Percentiles rank a stretch among this genome's conserved stretches.
phyloP scores from a whole-genome alignment of 2,329 filamentous ascomycete species.

The Cercospora beticola region DNA sequence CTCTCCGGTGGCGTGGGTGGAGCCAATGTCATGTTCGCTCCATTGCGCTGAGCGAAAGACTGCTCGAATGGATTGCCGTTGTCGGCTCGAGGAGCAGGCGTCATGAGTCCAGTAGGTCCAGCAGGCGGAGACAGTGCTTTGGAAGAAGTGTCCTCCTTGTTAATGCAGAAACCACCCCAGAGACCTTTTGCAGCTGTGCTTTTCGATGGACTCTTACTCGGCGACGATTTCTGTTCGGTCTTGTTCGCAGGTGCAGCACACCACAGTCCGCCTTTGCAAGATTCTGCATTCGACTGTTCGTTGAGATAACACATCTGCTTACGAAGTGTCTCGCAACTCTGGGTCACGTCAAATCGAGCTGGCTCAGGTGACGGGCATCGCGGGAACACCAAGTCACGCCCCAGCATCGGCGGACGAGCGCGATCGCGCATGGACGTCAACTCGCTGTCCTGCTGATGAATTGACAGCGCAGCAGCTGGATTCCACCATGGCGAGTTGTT shows the following conservation, averaged over 20 bases:
- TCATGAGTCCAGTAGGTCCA: conserved; percentile 53
- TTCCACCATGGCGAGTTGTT: conserved; percentile 42
- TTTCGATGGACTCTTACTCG: conserved; percentile 20
- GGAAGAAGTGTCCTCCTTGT: conserved; percentile 37
- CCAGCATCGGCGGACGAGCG: conserved; percentile 81
- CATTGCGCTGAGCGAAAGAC: conserved; percentile 31
- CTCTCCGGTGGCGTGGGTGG: conserved; percentile 32
- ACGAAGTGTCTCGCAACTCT: conserved; percentile 53
- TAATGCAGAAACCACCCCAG: conserved; percentile 71
- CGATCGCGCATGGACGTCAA: conserved; percentile 58
- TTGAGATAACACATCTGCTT: conserved; percentile 52
- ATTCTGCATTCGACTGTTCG: conserved; percentile 46
- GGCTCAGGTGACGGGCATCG: conserved; percentile 78
- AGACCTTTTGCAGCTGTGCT: conserved; percentile 52
- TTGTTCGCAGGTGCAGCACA: conserved; percentile 31
- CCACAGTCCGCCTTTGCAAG: conserved; percentile 59
- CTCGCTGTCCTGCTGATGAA: conserved; percentile 42
- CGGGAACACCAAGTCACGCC: conserved; percentile 75
- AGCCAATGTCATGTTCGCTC: conserved; percentile 20
- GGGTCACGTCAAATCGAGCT: conserved; percentile 79
- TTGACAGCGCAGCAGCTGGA: conserved; percentile 32
- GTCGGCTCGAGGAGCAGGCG: conserved; percentile 41
- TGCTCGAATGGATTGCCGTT: conserved; percentile 44
- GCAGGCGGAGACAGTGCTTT: conserved; percentile 38
- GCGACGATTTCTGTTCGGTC: conserved; percentile 3